Conservation (phyloP, 2,329 filamentous ascomycete genomes). For the Aspergillus sclerotialis region DNA sequence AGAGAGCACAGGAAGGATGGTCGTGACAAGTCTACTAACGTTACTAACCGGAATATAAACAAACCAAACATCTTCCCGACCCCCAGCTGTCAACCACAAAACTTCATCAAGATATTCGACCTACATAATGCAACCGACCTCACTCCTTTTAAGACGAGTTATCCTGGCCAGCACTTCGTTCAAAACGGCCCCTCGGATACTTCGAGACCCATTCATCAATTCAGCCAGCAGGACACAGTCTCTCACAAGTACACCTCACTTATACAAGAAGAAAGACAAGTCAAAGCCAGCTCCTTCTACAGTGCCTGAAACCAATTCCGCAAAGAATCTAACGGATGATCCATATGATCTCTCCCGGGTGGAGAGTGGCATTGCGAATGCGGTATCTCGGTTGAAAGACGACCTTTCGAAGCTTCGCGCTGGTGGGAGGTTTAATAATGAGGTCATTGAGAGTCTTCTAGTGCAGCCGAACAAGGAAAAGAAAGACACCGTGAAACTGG, state of each 20-base stretch:
- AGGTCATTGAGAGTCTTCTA: slow-evolving; percentile 53
- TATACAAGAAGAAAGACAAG: slow-evolving; percentile 50
- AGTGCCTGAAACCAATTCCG: slow-evolving; percentile 20
- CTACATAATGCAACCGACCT: no score
- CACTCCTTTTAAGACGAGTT: no score
- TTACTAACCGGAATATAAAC: no score
- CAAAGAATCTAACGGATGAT: slow-evolving; percentile 39
- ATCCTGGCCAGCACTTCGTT: no score
- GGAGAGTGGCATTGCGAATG: slow-evolving; percentile 48
- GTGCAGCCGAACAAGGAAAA: slow-evolving; percentile 50
- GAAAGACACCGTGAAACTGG: slow-evolving; percentile 48
- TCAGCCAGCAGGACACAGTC: no score
- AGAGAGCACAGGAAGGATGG: no score
- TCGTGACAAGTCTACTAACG: no score
- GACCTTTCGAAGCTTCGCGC: slow-evolving; percentile 56
- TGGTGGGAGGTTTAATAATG: slow-evolving; percentile 57
- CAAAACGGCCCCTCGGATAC: no score
- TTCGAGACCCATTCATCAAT: no score
- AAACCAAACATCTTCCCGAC: no score
- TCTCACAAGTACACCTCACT: slow-evolving; percentile 38
- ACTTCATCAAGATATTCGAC: no score
- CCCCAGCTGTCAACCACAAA: no score
- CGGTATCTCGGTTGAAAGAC: slow-evolving; percentile 51
- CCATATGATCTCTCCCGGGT: slow-evolving; percentile 56
- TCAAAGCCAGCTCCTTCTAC: slow-evolving; percentile 38